Evolutionary conservation across 140 eudicot species (phyloP).

Genomic region (Flaveria floridana): DNA sequence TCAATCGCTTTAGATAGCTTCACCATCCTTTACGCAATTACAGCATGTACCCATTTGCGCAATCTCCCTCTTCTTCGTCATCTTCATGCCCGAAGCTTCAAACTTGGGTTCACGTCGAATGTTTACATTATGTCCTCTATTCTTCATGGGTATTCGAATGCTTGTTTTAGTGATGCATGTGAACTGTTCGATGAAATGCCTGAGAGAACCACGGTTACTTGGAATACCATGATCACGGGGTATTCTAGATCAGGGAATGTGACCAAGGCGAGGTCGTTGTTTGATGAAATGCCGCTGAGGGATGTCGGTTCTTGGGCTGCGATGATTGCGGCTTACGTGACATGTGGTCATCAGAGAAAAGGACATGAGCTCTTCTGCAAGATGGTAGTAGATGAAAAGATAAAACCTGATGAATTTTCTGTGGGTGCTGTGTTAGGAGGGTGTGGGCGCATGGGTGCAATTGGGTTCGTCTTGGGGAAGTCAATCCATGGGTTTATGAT

Average conservation of each 20-base stretch:
- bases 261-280: conserved; percentile 39
- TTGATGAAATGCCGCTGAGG: conserved; percentile 51
- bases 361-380: conserved; percentile 42
- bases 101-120: conserved; percentile 48
- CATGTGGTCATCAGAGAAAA: conserved; percentile 13
- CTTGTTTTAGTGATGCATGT: conserved; percentile 44
- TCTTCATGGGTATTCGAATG: conserved; percentile 29
- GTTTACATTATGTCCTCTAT: conserved; percentile 58
- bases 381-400: conserved; percentile 34
- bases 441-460: conserved; percentile 47
- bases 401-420: conserved; percentile 48
- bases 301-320: conserved; percentile 56
- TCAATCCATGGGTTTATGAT: conserved; percentile 44
- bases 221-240: conserved; percentile 63
- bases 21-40: conserved; percentile 49
- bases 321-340: conserved; percentile 48
- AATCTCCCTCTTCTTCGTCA: conserved; percentile 39
- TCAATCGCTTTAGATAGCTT: conserved; percentile 40
- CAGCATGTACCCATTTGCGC: conserved; percentile 42
- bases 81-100: conserved; percentile 53
- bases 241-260: conserved; percentile 40
- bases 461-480: conserved; percentile 55
- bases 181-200: conserved; percentile 62
- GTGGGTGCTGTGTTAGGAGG: conserved; percentile 40
- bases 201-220: conserved; percentile 49